phyloP scores from a whole-genome alignment of 164 flowering plant genomes.

The Magnolia sinica region DNA sequence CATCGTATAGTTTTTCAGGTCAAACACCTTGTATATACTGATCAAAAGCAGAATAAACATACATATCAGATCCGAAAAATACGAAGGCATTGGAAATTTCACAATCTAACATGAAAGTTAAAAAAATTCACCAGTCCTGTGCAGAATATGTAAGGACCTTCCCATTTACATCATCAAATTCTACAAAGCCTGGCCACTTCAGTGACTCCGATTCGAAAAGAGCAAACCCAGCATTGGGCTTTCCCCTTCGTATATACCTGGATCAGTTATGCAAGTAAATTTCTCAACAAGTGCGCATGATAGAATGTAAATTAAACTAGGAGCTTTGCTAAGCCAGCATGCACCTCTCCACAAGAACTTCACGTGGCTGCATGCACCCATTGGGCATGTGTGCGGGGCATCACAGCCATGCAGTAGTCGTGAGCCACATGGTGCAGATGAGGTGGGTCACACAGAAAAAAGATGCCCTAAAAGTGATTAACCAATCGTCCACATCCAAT shows the following conservation, averaged over 20 bases:
- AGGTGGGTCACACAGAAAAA: not conserved
- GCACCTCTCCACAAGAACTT: not conserved
- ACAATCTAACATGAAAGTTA: not conserved
- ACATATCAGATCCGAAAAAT: slow-evolving; percentile 8
- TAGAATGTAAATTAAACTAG: no score
- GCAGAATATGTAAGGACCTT: slow-evolving; percentile 95
- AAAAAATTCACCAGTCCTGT: slow-evolving; percentile 56
- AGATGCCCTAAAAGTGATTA: not conserved
- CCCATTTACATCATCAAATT: slow-evolving; percentile 99
- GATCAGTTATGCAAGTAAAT: not conserved
- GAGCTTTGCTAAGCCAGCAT: not conserved
- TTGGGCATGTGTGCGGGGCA: not conserved
- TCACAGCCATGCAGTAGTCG: not conserved
- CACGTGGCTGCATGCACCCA: not conserved
- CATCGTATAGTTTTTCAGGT: slow-evolving; percentile 88
- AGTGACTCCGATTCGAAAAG: slow-evolving; percentile 92
- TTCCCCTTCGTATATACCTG: slow-evolving; percentile 78
- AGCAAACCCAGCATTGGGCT: slow-evolving; percentile 90
- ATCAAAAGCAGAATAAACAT: slow-evolving; percentile 1
- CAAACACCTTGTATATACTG: slow-evolving; percentile 94
- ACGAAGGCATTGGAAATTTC: not conserved
- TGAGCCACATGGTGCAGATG: not conserved
- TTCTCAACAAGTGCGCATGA: not conserved
- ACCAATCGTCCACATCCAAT: not conserved
- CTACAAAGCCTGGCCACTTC: slow-evolving; percentile 99